A percentile compares a stretch with the other conserved stretches of the same genome.
Conservation (phyloP, 176 grass and related monocot genomes). For the Triticum timopheevii region DNA sequence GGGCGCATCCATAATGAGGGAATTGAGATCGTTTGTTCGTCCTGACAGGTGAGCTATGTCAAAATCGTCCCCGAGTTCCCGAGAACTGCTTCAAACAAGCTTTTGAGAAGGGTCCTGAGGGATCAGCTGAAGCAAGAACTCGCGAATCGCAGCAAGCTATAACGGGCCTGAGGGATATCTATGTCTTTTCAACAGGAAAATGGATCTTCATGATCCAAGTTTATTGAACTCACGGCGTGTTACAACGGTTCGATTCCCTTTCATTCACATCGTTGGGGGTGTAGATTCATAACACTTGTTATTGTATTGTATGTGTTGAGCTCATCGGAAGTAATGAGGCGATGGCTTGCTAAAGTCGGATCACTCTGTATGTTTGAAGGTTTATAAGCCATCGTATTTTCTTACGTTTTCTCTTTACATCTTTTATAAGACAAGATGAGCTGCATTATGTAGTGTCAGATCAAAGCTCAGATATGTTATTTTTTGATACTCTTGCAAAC, state of each 20-base stretch:
- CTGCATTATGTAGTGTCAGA: neutral
- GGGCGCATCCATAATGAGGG: neutral
- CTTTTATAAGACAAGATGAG: neutral
- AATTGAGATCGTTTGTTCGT: neutral
- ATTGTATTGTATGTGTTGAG: constrained; percentile 2
- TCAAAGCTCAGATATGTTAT: too few relatives aligned
- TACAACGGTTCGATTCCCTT: constrained; percentile 6
- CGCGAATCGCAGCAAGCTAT: constrained; percentile 60
- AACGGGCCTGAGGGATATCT: neutral
- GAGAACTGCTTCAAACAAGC: constrained; percentile 89
- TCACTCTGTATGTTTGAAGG: neutral
- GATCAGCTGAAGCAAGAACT: constrained; percentile 67
- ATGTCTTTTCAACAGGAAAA: neutral
- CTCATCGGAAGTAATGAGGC: neutral
- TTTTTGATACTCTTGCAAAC: too few relatives aligned
- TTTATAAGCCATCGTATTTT: neutral
- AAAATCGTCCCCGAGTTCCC: constrained; percentile 87
- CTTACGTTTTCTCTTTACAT: neutral
- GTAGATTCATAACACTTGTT: neutral
- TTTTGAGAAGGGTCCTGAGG: constrained; percentile 81
- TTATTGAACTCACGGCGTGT: neutral
- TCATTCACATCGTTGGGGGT: neutral
- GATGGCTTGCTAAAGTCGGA: neutral
- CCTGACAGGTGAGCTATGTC: constrained; percentile 77
- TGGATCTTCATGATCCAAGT: neutral